Base-by-base conservation (phyloP, 208 protist genomes). In the Acanthamoeba polyphaga region DNA sequence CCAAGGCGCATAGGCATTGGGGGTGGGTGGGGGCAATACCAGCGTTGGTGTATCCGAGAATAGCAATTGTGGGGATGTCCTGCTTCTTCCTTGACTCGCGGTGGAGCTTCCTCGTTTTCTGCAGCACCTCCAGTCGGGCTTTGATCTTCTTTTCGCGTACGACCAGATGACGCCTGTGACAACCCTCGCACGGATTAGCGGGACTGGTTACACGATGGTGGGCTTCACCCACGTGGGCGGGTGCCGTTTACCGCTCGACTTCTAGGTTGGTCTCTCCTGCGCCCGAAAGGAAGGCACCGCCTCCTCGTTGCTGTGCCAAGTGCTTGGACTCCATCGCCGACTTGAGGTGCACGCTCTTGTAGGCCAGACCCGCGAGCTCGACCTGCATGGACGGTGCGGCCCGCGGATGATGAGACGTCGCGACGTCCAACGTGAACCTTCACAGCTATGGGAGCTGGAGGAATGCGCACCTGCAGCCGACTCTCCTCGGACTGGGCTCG, bases 11-110 rank as follows among this genome's bases (percentile, higher is more conserved):
- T 13, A 0, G 46, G 5, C 46, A 12, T 49, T 6, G 2, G 34
- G 43, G 12, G 1, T 0, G 19, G n/a, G 55, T 10, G 9, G 0
- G 53, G 9, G 53, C 15, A 74, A 43, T 88, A 43, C 80, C 87
- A 13, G 87, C 87, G 15, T 92, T 92, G 55, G 87, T 92, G 60
- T 92, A 92, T 32, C 87, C 87, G n/a, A 92, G 43, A 58, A 92
- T 76, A 32, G 87, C 87, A 1, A 92, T 76, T 13, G 43, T 76
- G 38, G 87, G 87, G 27, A 92, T 51, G 38, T 76, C 87, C 64
- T 76, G 55, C 55, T 92, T 92, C 64, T 92, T 92, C 32, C 87
- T 72, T 22, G 64, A 43, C 13, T 92, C 60, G 32, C 64, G 87
- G n/a, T 92, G 87, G 4, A 92, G 49, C 32, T 38, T 51, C 27